These are phyloP conservation scores for Ceratobasidium papillatum DNA, from an alignment of 1,284 basidiomycete species.

Conservation along the genomic window DNA sequence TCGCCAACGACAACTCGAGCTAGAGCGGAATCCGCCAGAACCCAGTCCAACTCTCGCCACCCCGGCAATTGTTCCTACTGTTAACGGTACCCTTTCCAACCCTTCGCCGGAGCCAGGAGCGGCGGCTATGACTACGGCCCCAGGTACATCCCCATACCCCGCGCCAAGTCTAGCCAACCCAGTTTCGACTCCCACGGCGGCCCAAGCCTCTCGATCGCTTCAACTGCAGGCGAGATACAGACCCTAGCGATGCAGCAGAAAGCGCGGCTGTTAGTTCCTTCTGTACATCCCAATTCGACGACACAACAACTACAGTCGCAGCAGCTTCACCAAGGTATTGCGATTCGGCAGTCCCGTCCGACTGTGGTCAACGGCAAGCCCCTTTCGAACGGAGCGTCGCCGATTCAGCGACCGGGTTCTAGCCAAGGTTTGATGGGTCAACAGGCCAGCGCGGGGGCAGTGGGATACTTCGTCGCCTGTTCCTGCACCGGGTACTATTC, in stretches of 20 bases:
- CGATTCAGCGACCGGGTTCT: conserved; percentile 22
- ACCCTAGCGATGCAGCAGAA: conserved; percentile 36
- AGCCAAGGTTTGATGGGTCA: not conserved
- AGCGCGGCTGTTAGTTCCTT: not conserved
- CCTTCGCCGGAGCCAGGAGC: conserved; percentile 9
- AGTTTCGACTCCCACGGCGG: not conserved
- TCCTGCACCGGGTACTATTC: not conserved
- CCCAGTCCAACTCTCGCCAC: conserved; percentile 25
- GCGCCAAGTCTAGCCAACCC: not conserved
- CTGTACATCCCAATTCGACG: not conserved
- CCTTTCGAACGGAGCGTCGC: conserved; percentile 24
- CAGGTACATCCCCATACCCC: not conserved
- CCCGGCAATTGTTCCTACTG: not conserved
- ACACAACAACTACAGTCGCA: not conserved
- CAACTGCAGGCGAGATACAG: conserved; percentile 17
- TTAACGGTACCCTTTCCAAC: conserved; percentile 4
- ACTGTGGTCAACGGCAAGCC: conserved; percentile 17
- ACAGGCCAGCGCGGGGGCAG: not conserved
- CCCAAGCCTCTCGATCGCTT: conserved; percentile 7
- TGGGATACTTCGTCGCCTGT: conserved; percentile 6
- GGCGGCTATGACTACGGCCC: not conserved
- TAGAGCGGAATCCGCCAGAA: conserved; percentile 32
- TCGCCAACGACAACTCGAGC: conserved; percentile 28
- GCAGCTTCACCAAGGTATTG: not conserved
- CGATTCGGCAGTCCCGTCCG: conserved; percentile 35